phyloP scores from a whole-genome alignment of 2,329 filamentous ascomycete species.

The Ustilaginoidea virens region DNA sequence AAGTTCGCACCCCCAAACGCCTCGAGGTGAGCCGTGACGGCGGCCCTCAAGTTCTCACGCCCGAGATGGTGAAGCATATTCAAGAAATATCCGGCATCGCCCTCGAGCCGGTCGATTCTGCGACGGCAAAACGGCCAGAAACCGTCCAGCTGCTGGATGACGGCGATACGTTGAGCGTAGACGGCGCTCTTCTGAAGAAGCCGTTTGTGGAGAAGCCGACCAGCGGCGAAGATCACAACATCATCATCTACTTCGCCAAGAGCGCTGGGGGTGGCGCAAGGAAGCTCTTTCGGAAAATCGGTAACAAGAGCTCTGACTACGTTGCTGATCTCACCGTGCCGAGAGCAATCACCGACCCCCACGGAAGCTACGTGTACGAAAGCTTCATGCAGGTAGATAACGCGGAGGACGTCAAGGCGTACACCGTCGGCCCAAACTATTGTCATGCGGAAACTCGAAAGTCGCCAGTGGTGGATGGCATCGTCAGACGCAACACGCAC shows the following conservation, averaged over 20 bases:
- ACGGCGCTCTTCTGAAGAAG: conserved; percentile 68
- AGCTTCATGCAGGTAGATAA: conserved; percentile 96
- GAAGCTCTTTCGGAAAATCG: conserved; percentile 89
- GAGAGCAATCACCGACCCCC: conserved; percentile 64
- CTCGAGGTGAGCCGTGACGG: conserved; percentile 89
- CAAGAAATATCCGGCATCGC: conserved; percentile 65
- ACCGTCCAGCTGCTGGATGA: conserved; percentile 80
- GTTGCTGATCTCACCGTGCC: conserved; percentile 64
- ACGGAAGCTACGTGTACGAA: conserved; percentile 87
- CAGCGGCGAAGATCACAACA: conserved; percentile 98
- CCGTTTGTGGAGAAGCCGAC: conserved; percentile 97
- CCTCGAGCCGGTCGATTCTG: conserved; percentile 55
- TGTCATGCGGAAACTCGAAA: conserved; percentile 97
- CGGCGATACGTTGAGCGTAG: conserved; percentile 74
- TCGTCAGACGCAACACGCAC: conserved; percentile 90
- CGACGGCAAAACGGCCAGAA: conserved; percentile 44
- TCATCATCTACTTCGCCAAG: conserved; percentile 90
- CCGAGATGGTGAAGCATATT: conserved; percentile 67
- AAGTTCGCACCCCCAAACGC: conserved; percentile 75
- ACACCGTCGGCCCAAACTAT: conserved; percentile 83
- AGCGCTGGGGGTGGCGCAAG: conserved; percentile 78
- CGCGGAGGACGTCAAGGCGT: conserved; percentile 95
- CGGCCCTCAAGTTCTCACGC: conserved; percentile 62
- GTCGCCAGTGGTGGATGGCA: conserved; percentile 89
- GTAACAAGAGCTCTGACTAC: conserved; percentile 97